Base-by-base conservation (phyloP, 179 eudicot genomes). In the Beta lomatogona region DNA sequence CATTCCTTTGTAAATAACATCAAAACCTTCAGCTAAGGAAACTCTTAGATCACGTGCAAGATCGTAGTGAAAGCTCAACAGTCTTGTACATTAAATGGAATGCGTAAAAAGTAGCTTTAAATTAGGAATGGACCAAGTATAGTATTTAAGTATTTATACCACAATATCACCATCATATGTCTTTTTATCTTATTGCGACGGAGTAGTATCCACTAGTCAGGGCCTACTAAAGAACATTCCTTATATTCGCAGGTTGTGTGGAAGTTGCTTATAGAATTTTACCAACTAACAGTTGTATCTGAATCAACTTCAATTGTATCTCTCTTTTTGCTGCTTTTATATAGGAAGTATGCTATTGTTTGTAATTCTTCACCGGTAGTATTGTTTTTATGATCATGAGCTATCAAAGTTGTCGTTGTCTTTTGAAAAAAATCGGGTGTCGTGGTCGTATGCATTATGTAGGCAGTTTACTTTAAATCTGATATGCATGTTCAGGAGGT, bases 81-180 rank as follows among this genome's bases (percentile, higher is more conserved):
- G 22, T 80, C 12, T 58, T 72, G n/a, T 72, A 31, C 77, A 59
- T 53, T 58, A 75, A 80, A 55, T 54, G 55, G 64, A 76, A 45
- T 25, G 10, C 76, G 41, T 53, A 15, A 58, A 14, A 57, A 75
- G 55, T 31, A 10, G 41, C 4, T 57, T 75, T 28, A 55, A 71
- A 48, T 12, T 76, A 44, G 14, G 44, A 76, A 71, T 71, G 58
- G 21, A 66, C 63, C 48, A 8, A 22, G 10, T 63, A 64, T 57
- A 60, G 67, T 36, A 36, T 36, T 36, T 36, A 36, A 36, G 3
- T 36, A 36, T 1, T 36, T 36, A 7, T 67, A 22, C 31, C 45
- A 73, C 18, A 25, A 60, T 15, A 59, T 0, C 8, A 70, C 45
- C 71, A 18, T 63, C 44, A 5, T 14, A 50, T n/a, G 25, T 21